Base-by-base conservation (phyloP, 2,329 filamentous ascomycete species). In the Dactylellina sp. region DNA sequence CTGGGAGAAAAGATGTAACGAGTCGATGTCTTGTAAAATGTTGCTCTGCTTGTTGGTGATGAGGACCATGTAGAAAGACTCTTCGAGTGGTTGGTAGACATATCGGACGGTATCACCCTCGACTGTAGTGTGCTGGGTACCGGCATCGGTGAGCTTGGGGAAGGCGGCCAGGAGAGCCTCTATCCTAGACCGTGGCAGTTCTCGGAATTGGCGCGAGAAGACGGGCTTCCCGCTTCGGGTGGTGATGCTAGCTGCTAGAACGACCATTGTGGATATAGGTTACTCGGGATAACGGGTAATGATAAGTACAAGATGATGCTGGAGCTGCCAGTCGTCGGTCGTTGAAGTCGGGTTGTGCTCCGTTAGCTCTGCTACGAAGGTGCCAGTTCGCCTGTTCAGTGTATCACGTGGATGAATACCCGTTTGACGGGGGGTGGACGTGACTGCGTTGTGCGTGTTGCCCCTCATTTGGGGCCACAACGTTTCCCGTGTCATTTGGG, bases 41-140 rank as follows among this genome's bases (percentile, higher is more conserved):
- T 99, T 99, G 82, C 94, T 98, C 85, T 98, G 95, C 79, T 93
- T 91, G 86, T 99, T 99, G 82, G 96, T 99, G 83, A 99, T 98
- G 80, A 99, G 89, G 77, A 99, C 94, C 88, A 99, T 98, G 87
- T 99, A 99, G 77, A 99, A 89, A 85, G 99, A 96, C 84, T 99
- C 96, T 77, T 78, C 77, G 20, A 99, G 87, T 74, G 95, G 96
- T 82, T 99, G 95, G 85, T 99, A 99, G 71, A 99, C 95, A 81
- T 97, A 99, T 84, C 95, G 94, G 80, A 99, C 95, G 84, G 97
- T 98, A 85, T 99, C 96, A 83, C 98, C 93, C 83, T 99, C 95
- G 79, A 98, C 93, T 4, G 92, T 99, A 25, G 95, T 99, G 83
- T 99, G 95, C 83, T 99, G 95, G 59, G 93, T 97, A 75, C 93